Evolutionary conservation across 176 grass and related monocot species (phyloP), one percentile per base, ranked within the genome.

Genomic region (Miscanthus lutarioriparius): DNA sequence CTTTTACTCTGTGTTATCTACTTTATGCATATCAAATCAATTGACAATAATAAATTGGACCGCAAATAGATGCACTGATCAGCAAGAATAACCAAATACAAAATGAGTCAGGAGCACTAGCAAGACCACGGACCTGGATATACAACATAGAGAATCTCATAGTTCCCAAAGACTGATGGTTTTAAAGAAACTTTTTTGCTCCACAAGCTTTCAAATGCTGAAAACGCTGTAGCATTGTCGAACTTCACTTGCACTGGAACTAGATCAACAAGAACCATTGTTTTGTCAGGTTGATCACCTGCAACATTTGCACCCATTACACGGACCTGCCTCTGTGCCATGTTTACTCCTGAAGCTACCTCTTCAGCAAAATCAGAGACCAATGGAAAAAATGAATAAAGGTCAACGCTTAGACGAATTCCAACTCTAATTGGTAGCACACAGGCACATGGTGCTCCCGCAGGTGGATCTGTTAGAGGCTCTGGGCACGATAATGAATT

Each of bases 231-330:
- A 41, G 65, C 67, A 79, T 89, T 89, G 53, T 96, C 86, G 51
- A 99, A 99, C 66, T 82, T 94, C 66, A 86, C 80, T 79, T 92
- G 80, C 88, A 89, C 70, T 17, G 93, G 97, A 61, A 99, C 91
- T 65, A 99, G 87, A 87, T 99, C 81, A 43, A 96, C 74, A 84
- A 96, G 91, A 78, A 99, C 91, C 19, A 91, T 79, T 45, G 97
- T 96, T 78, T 96, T 94, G 76, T 91, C 93, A 76, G 91, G 73
- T 76, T 94, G 90, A 56, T 99, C 91, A 67, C 81, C 66, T 59
- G 93, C 97, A 33, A 94, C 93, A 91, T 96, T 99, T 77, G 97
- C 97, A 28, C 97, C 97, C 91, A 99, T 96, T 70, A 99, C 88
- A 62, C 97, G 91, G 53, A 99, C 93, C 82, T 96, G 97, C 28